Evolutionary conservation across 768 basidiomycete genomes (phyloP), one percentile per base, ranked within the genome.

Genomic region (Tylopilus balloui): DNA sequence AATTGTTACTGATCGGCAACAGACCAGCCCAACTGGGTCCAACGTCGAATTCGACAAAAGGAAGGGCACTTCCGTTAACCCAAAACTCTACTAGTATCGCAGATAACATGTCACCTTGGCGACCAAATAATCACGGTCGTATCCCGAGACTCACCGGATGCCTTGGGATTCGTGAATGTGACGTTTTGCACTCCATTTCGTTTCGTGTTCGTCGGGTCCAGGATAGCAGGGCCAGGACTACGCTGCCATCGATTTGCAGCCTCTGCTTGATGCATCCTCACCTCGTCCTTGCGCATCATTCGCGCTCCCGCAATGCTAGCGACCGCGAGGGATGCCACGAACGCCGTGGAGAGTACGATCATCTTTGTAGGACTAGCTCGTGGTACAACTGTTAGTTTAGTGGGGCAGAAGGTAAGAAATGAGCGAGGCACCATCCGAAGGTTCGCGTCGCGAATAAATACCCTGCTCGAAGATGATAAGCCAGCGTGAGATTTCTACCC

Each of bases 1-100:
- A 34, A 8, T 72, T 66, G 27, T 63, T 60, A 52, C 84, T 87
- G 46, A 89, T 88, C 3, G 87, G 87, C 45, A 89, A 58, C 20
- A 89, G 68, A 8, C 87, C 87, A 4, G 84, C 70, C 84, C 84
- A 88, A 53, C 83, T 85, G 3, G 85, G 83, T 3, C 86, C 87
- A 32, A 86, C 71, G 56, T 88, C 84, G 55, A 83, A 88, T 56
- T 82, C 73, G 17, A 88, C 81, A 36, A 81, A 71, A 5, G 87
- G 86, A 37, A 89, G 80, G 28, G 66, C 70, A 36, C 68, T 73
- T 1, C 86, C 86, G 53, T 87, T 71, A 14, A 89, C 86, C 57
- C 71, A 86, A 60, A 86, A 88, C 55, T 83, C 85, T 85, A 17
- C 6, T 19, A 14, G 9, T 19, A 20, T 9, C 39, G 27, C 4